phyloP scores from a whole-genome alignment of 495 filamentous ascomycete genomes.

The Neurospora sp. region DNA sequence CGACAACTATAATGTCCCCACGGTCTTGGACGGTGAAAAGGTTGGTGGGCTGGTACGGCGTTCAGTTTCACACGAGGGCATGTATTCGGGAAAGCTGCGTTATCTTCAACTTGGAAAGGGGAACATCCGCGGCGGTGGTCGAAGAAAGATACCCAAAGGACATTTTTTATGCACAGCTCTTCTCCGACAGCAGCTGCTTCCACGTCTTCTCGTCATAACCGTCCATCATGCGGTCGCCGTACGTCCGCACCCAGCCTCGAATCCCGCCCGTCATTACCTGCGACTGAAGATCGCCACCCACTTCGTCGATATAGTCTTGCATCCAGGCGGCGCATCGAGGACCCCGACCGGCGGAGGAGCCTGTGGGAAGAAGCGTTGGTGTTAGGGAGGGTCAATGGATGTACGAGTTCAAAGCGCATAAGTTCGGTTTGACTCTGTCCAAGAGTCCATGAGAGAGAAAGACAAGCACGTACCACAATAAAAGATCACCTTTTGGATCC shows the following conservation, averaged over 20 bases:
- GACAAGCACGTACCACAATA: constrained; percentile 33
- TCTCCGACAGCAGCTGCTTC: constrained; percentile 18
- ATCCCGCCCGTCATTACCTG: constrained; percentile 38
- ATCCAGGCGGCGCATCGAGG: constrained; percentile 41
- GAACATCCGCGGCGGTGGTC: background rate
- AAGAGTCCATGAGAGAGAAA: background rate
- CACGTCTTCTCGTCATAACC: constrained; percentile 38
- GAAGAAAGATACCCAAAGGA: constrained; percentile 7
- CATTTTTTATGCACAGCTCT: constrained; percentile 12
- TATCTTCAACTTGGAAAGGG: background rate
- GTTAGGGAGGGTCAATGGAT: background rate
- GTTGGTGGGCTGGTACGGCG: constrained; percentile 1
- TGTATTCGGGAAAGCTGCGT: background rate
- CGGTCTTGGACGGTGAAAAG: background rate
- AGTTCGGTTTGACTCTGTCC: background rate
- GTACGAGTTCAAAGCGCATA: background rate
- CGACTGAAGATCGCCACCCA: constrained; percentile 27
- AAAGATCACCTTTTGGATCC: constrained; percentile 35
- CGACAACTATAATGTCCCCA: background rate
- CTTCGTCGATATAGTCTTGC: constrained; percentile 30
- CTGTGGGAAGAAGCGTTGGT: constrained; percentile 10
- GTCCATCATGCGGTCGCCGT: constrained; percentile 35
- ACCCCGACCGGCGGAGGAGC: constrained; percentile 32
- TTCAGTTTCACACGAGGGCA: background rate
- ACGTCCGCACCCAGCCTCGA: constrained; percentile 39